A percentile compares a stretch with the other conserved stretches of the same genome.
Evolutionary conservation across 1,284 basidiomycete species (phyloP).

Genomic region (Cutaneotrichosporon daszewskae): DNA sequence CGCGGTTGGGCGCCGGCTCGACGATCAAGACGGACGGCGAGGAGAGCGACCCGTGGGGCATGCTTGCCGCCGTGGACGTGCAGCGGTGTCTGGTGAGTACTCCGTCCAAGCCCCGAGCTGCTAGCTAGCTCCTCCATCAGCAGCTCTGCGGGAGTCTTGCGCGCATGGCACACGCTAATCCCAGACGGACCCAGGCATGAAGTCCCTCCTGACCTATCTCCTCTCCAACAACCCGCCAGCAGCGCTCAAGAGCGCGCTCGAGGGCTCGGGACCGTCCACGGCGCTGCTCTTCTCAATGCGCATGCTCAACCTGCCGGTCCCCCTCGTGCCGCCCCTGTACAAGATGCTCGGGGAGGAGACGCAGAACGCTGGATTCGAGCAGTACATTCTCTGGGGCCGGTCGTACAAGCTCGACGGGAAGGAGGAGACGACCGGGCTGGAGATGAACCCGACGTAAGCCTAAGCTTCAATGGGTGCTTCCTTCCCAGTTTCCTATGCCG

Average conservation of each 20-base stretch:
- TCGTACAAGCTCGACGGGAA: slow-evolving; percentile 44
- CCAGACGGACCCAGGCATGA: slow-evolving; percentile 65
- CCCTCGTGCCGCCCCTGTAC: slow-evolving; percentile 84
- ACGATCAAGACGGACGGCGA: slow-evolving; percentile 86
- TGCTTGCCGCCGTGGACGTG: slow-evolving; percentile 76
- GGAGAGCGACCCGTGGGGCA: slow-evolving; percentile 79
- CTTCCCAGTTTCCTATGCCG: too few relatives aligned
- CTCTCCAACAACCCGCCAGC: slow-evolving; percentile 51
- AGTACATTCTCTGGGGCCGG: slow-evolving; percentile 44
- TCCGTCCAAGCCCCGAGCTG: not conserved
- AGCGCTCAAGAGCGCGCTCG: slow-evolving; percentile 31
- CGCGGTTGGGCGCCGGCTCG: slow-evolving; percentile 57
- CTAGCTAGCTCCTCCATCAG: not conserved
- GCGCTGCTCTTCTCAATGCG: slow-evolving; percentile 79
- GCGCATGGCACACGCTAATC: too few relatives aligned
- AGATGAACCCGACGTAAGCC: slow-evolving; percentile 32
- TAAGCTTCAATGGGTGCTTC: too few relatives aligned
- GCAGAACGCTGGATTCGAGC: slow-evolving; percentile 53
- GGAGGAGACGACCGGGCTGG: slow-evolving; percentile 39
- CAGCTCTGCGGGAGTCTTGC: too few relatives aligned
- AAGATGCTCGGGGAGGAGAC: slow-evolving; percentile 76
- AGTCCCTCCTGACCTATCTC: slow-evolving; percentile 65
- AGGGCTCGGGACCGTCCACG: slow-evolving; percentile 28
- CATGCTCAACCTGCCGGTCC: slow-evolving; percentile 85
- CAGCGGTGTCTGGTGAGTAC: slow-evolving; percentile 62